phyloP scores from a whole-genome alignment of 148 eudicot species.

The Silene latifolia region DNA sequence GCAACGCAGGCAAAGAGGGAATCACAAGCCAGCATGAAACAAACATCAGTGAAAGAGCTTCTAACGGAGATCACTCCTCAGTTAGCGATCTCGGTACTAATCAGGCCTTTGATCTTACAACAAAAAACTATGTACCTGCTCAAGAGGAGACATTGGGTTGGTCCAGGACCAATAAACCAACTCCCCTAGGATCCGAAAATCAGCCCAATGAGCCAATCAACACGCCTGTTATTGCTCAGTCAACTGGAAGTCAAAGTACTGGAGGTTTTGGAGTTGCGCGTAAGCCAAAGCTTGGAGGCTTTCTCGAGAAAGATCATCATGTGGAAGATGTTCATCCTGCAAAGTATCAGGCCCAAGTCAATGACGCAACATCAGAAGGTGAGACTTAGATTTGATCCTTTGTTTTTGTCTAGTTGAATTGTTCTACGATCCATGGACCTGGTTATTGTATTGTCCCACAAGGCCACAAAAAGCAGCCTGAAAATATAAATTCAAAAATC shows the following conservation, averaged over 20 bases:
- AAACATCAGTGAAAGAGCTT: not conserved
- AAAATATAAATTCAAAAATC: too few relatives aligned
- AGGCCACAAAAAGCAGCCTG: too few relatives aligned
- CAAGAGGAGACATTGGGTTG: conserved; percentile 23
- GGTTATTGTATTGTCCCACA: too few relatives aligned
- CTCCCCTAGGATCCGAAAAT: too few relatives aligned
- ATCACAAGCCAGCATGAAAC: too few relatives aligned
- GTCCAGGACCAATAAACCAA: conserved; percentile 23
- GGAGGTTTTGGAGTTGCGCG: not conserved
- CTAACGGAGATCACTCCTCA: conserved; percentile 1
- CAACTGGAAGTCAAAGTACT: conserved; percentile 13
- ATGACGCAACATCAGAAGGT: not conserved
- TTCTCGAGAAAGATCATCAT: conserved; percentile 14
- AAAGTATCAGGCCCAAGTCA: conserved; percentile 3
- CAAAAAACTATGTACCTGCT: conserved; percentile 7
- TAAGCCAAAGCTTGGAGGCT: conserved; percentile 16
- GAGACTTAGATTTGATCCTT: too few relatives aligned
- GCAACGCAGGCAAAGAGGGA: not conserved
- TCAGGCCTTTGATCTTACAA: conserved; percentile 12
- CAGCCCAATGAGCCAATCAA: too few relatives aligned
- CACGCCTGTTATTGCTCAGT: not conserved
- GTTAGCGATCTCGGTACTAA: not conserved
- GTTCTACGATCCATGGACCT: too few relatives aligned
- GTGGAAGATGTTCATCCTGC: not conserved
- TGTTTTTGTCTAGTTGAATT: too few relatives aligned